Conservation (phyloP, 1,284 basidiomycete species). For the Butyriboletus appendiculatus region DNA sequence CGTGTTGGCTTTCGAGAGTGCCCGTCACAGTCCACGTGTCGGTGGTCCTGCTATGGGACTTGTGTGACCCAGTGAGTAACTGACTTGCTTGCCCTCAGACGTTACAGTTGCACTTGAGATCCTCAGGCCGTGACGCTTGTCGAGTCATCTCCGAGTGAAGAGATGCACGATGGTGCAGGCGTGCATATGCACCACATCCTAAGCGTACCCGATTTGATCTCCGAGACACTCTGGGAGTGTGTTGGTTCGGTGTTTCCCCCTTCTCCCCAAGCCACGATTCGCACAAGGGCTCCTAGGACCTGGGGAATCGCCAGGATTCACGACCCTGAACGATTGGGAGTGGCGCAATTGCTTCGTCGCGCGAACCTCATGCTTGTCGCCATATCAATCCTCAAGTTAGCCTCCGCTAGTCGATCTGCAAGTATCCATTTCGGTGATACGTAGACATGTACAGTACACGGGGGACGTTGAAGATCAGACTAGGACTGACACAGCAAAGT, state of each 20-base stretch:
- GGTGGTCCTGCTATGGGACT: not conserved
- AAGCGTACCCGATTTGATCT: slow-evolving; percentile 3
- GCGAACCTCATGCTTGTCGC: not conserved
- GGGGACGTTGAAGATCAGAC: not conserved
- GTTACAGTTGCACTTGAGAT: not conserved
- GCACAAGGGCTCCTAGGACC: not conserved
- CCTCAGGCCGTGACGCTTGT: not conserved
- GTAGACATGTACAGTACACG: not conserved
- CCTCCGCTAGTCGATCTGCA: not conserved
- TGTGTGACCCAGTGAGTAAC: not conserved
- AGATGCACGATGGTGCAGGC: not conserved
- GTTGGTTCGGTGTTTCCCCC: not conserved
- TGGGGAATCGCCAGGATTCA: slow-evolving; percentile 5
- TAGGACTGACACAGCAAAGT: not conserved
- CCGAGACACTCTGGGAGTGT: not conserved
- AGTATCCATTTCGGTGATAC: not conserved
- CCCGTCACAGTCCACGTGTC: not conserved
- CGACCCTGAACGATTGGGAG: slow-evolving; percentile 3
- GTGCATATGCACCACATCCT: not conserved
- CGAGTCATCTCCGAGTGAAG: not conserved
- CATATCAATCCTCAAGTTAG: not conserved
- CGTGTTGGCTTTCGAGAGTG: slow-evolving; percentile 1
- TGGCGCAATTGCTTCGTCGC: not conserved
- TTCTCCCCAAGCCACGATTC: slow-evolving; percentile 1
- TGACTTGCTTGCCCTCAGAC: not conserved